Percentiles rank a stretch among this genome's conserved stretches.
Evolutionary conservation across 2,329 filamentous ascomycete genomes (phyloP).

Genomic region (Curvularia spicifera): DNA sequence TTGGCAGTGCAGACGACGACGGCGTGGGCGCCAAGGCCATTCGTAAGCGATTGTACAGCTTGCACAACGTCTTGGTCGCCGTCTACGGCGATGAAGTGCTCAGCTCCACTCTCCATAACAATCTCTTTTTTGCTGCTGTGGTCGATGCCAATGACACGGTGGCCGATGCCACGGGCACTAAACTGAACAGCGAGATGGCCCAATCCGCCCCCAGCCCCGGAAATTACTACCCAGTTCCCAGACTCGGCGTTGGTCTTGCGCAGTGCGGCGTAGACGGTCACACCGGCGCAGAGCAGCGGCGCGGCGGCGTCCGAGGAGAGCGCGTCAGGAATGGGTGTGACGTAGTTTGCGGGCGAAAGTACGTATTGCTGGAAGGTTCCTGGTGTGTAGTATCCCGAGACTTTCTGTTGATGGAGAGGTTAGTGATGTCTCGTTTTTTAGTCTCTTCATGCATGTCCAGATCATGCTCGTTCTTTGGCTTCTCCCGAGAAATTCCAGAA

Average conservation of each 20-base stretch:
- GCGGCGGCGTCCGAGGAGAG: slow-evolving; percentile 67
- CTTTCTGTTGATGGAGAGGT: slow-evolving; percentile 35
- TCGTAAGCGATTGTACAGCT: slow-evolving; percentile 64
- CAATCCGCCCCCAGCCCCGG: slow-evolving; percentile 65
- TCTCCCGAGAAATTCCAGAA: not conserved
- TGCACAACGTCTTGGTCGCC: slow-evolving; percentile 58
- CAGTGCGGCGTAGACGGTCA: slow-evolving; percentile 71
- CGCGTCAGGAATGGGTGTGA: slow-evolving; percentile 70
- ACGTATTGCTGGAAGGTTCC: slow-evolving; percentile 78
- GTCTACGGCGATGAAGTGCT: slow-evolving; percentile 70
- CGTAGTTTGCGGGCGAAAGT: slow-evolving; percentile 68
- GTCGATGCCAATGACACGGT: slow-evolving; percentile 71
- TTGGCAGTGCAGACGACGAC: slow-evolving; percentile 63
- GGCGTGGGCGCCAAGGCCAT: slow-evolving; percentile 65
- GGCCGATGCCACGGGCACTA: slow-evolving; percentile 64
- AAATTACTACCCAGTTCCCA: slow-evolving; percentile 66
- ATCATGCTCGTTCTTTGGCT: not conserved
- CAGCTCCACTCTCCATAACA: slow-evolving; percentile 66
- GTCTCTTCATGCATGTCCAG: too few relatives aligned
- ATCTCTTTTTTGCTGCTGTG: slow-evolving; percentile 68
- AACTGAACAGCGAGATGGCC: slow-evolving; percentile 70
- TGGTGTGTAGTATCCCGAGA: slow-evolving; percentile 71
- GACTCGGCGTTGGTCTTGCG: slow-evolving; percentile 65
- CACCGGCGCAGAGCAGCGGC: slow-evolving; percentile 69
- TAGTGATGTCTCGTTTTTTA: not conserved